Evolutionary conservation across 768 basidiomycete species (phyloP).

Genomic region (Calocera viscosa): DNA sequence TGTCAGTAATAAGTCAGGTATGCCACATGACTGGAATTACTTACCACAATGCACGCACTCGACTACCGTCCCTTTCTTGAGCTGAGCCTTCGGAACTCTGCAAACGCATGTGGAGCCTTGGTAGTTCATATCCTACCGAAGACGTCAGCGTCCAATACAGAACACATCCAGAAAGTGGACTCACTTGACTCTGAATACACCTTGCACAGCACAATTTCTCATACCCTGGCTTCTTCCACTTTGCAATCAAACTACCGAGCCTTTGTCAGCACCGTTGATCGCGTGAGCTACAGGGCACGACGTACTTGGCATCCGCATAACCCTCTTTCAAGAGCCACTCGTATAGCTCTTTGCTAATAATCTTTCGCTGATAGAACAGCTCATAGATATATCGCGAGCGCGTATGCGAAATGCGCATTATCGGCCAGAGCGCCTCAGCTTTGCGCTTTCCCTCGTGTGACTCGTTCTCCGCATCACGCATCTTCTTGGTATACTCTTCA

Average conservation of each 20-base stretch:
- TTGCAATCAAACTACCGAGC: constrained; percentile 70
- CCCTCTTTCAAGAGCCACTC: constrained; percentile 97
- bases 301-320: constrained; percentile 91
- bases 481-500: constrained; percentile 97
- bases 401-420: constrained; percentile 95
- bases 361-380: constrained; percentile 95
- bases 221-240: constrained; percentile 98
- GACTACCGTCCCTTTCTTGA: constrained; percentile 79
- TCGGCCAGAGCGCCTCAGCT: constrained; percentile 87
- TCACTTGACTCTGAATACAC: constrained; percentile 86
- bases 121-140: constrained; percentile 88
- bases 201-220: constrained; percentile 95
- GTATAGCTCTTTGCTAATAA: constrained; percentile 79
- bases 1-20: neutral
- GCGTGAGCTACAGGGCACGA: constrained; percentile 15
- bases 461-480: constrained; percentile 98
- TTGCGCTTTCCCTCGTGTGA: constrained; percentile 96
- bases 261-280: neutral
- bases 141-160: constrained; percentile 10
- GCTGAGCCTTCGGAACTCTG: constrained; percentile 87
- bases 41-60: constrained; percentile 95
- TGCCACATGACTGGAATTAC: constrained; percentile 26
- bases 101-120: constrained; percentile 97
- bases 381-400: constrained; percentile 96
- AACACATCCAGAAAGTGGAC: constrained; percentile 12